phyloP scores from a whole-genome alignment of 2,329 filamentous ascomycete genomes.

The Arthrobotrys pseudoclavata region DNA sequence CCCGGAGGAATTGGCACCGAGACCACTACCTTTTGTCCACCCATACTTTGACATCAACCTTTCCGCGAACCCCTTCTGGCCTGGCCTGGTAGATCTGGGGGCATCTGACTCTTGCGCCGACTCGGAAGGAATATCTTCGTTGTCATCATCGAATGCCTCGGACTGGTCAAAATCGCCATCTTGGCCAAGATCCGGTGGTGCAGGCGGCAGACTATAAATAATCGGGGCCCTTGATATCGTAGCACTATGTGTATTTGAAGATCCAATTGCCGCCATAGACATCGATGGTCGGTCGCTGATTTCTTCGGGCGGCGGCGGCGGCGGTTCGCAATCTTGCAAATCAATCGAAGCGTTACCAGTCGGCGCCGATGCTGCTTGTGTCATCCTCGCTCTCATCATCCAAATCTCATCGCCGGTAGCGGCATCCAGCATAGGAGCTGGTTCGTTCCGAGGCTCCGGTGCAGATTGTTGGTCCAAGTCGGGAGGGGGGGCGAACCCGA shows the following conservation, averaged over 20 bases:
- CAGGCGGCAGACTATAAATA: conserved; percentile 74
- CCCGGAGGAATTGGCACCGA: conserved; percentile 84
- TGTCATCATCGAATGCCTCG: conserved; percentile 64
- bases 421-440: conserved; percentile 62
- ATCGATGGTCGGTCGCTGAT: not conserved
- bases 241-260: conserved; percentile 66
- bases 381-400: conserved; percentile 78
- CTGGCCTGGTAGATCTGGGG: conserved; percentile 76
- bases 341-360: conserved; percentile 64
- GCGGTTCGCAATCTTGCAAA: conserved; percentile 31
- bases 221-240: conserved; percentile 84
- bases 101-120: conserved; percentile 30
- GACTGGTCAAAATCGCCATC: conserved; percentile 12
- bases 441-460: conserved; percentile 67
- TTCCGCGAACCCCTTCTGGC: conserved; percentile 86
- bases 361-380: conserved; percentile 73
- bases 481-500: conserved; percentile 61
- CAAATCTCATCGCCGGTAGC: conserved; percentile 63
- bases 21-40: conserved; percentile 87
- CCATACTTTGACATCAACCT: conserved; percentile 94
- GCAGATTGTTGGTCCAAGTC: conserved; percentile 72
- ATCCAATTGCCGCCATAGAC: not conserved
- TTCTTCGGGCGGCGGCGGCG: conserved; percentile 1
- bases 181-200: conserved; percentile 34
- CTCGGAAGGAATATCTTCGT: not conserved